Evolutionary conservation across 768 basidiomycete species (phyloP).

Genomic region (Pulveroboletus sp.): DNA sequence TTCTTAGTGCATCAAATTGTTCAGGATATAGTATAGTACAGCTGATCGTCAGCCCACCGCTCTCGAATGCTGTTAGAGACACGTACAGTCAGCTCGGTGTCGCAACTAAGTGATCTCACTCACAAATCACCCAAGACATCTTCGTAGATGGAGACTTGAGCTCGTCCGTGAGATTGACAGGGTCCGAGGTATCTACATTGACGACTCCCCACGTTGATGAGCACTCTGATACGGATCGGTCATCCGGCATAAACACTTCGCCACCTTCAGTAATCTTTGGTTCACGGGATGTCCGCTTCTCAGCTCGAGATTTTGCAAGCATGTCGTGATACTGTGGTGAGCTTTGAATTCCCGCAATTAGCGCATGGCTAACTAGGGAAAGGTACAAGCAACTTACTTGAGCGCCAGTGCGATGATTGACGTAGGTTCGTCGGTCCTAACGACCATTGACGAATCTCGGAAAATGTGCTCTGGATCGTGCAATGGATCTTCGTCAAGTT

Average conservation of each 20-base stretch:
- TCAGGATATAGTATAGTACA: constrained; percentile 95
- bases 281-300: constrained; percentile 63
- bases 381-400: constrained; percentile 48
- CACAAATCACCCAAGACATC: constrained; percentile 78
- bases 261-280: constrained; percentile 56
- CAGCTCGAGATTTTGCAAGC: constrained; percentile 69
- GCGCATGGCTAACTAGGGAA: neutral
- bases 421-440: constrained; percentile 94
- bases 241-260: constrained; percentile 92
- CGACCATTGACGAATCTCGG: constrained; percentile 89
- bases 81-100: constrained; percentile 5
- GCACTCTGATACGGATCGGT: constrained; percentile 74
- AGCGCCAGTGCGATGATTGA: constrained; percentile 95
- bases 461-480: constrained; percentile 90
- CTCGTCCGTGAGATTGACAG: constrained; percentile 70
- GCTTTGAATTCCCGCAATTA: constrained; percentile 33
- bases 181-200: constrained; percentile 66
- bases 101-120: constrained; percentile 24
- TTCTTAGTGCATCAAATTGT: constrained; percentile 90
- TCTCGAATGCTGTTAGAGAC: constrained; percentile 68
- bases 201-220: constrained; percentile 92
- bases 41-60: constrained; percentile 84
- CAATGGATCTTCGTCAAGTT: constrained; percentile 63
- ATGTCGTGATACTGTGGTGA: constrained; percentile 81
- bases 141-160: constrained; percentile 71